Evolutionary conservation across 1,139 yeast species (phyloP).

Genomic region (Kluyveromyces marxianus): DNA sequence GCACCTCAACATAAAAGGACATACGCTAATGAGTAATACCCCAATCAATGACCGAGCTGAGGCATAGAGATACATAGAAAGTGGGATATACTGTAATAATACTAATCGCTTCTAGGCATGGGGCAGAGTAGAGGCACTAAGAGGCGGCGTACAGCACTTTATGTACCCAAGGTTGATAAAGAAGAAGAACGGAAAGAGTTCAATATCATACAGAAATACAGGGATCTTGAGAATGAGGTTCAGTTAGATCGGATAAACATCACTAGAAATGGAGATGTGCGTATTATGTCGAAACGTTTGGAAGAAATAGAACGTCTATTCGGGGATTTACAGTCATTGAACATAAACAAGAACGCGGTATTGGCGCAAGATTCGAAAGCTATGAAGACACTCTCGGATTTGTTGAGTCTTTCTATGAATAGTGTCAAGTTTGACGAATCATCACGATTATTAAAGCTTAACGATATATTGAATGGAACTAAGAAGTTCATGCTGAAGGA

Average conservation of each 20-base stretch:
- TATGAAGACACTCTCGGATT: slow-evolving; percentile 37
- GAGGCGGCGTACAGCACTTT: slow-evolving; percentile 1
- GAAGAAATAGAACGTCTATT: slow-evolving; percentile 34
- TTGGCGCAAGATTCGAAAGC: slow-evolving; percentile 43
- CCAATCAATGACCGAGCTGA: background rate
- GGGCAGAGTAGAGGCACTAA: background rate
- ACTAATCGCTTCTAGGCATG: background rate
- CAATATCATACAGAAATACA: slow-evolving; percentile 29
- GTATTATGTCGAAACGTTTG: slow-evolving; percentile 32
- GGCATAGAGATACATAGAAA: background rate
- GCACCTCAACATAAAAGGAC: no score
- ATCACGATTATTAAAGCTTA: slow-evolving; percentile 41
- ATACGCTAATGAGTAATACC: no score
- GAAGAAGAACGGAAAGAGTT: slow-evolving; percentile 18
- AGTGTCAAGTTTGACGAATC: slow-evolving; percentile 50
- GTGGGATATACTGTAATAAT: background rate
- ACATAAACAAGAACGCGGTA: slow-evolving; percentile 31
- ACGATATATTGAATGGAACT: slow-evolving; percentile 39
- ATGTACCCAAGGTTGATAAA: background rate
- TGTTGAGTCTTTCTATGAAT: slow-evolving; percentile 48
- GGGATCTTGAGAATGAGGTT: slow-evolving; percentile 30
- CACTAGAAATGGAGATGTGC: slow-evolving; percentile 38
- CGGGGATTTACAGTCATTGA: slow-evolving; percentile 25
- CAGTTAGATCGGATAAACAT: slow-evolving; percentile 34
- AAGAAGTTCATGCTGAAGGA: slow-evolving; percentile 35